These are phyloP conservation scores for Psilocybe cyanescens DNA, from an alignment of 768 basidiomycete genomes.

Conservation along the genomic window DNA sequence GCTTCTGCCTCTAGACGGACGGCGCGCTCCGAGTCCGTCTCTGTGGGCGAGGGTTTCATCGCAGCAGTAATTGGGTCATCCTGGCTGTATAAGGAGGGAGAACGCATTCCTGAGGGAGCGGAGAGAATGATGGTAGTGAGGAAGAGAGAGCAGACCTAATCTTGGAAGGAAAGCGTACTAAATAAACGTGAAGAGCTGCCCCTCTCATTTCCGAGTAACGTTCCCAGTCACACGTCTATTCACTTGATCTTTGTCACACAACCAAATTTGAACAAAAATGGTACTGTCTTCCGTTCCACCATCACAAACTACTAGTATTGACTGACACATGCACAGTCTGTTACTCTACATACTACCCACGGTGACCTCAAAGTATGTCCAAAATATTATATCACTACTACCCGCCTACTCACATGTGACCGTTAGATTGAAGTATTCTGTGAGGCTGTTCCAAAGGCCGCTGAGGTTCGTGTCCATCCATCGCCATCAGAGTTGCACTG, in stretches of 20 bases:
- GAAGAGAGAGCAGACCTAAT: constrained; percentile 26
- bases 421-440: constrained; percentile 93
- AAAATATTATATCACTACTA: background rate
- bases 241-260: constrained; percentile 26
- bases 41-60: constrained; percentile 64
- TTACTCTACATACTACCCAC: constrained; percentile 91
- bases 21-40: constrained; percentile 68
- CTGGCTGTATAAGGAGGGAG: constrained; percentile 73
- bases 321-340: constrained; percentile 61
- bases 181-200: constrained; percentile 9
- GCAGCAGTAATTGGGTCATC: constrained; percentile 78
- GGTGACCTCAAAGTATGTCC: constrained; percentile 87
- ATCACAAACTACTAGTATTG: constrained; percentile 12
- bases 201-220: constrained; percentile 18
- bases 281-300: constrained; percentile 30
- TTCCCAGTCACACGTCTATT: constrained; percentile 13
- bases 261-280: constrained; percentile 28
- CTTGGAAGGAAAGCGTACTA: constrained; percentile 14
- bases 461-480: constrained; percentile 63
- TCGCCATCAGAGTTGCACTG: constrained; percentile 7
- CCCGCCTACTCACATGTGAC: constrained; percentile 6
- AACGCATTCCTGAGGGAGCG: constrained; percentile 49
- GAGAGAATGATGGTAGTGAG: constrained; percentile 35
- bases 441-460: constrained; percentile 93
- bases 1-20: constrained; percentile 66